Evolutionary conservation across 305 asterid genomes (phyloP).

Genomic region (Fraxinus xanthoxyloides): DNA sequence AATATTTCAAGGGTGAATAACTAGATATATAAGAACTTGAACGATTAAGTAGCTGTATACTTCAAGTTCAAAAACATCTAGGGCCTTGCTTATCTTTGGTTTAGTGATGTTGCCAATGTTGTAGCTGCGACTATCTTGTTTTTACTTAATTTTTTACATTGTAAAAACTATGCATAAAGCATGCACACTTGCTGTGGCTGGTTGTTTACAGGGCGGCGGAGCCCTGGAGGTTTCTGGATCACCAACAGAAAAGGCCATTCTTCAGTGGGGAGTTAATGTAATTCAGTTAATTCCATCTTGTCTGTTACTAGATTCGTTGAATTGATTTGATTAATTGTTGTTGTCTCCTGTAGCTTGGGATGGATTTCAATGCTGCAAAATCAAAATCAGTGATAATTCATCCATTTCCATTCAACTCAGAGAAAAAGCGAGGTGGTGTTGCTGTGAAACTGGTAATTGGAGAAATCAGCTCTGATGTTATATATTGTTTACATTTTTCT

Average conservation of each 20-base stretch:
- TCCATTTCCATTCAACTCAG: constrained; percentile 94
- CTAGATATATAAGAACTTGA: neutral
- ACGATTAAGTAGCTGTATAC: neutral
- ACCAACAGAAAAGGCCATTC: constrained; percentile 95
- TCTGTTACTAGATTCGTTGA: neutral
- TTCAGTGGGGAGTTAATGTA: constrained; percentile 88
- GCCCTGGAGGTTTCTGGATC: constrained; percentile 80
- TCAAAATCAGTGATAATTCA: constrained; percentile 61
- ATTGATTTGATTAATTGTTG: constrained; percentile 21
- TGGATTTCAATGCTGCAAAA: constrained; percentile 62
- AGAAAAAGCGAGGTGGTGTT: constrained; percentile 94
- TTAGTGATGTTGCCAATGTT: neutral
- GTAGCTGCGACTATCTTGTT: neutral
- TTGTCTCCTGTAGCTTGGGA: constrained; percentile 60
- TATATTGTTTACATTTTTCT: neutral
- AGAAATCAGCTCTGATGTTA: constrained; percentile 9
- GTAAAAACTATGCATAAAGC: neutral
- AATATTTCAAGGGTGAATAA: neutral
- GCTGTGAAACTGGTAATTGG: constrained; percentile 66
- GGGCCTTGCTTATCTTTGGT: neutral
- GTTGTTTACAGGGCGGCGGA: constrained; percentile 64
- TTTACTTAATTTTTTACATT: neutral
- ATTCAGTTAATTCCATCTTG: constrained; percentile 10
- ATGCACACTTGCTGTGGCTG: constrained; percentile 16
- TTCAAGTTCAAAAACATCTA: neutral